Percentiles rank a stretch among this genome's conserved stretches.
Conservation (phyloP, 139 green algal species). For the Pycnococcus provasolii region DNA sequence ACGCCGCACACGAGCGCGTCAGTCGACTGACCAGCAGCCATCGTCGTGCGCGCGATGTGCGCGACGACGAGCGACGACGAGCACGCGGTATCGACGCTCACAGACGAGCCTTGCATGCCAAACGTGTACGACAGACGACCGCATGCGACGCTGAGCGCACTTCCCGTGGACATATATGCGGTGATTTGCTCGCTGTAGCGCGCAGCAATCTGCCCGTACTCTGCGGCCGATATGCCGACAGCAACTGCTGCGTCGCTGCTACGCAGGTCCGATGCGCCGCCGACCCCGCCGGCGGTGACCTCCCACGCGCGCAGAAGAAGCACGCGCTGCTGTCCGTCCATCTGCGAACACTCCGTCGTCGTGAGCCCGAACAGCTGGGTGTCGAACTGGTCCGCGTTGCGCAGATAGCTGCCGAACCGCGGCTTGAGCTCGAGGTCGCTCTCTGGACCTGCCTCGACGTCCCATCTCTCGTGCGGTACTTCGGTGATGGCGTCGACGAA, state of each 20-base stretch:
- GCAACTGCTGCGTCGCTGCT: background rate
- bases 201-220: conserved; percentile 11
- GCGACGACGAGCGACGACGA: conserved; percentile 59
- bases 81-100: conserved; percentile 74
- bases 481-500: conserved; percentile 30
- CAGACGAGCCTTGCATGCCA: conserved; percentile 40
- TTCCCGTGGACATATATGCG: conserved; percentile 10
- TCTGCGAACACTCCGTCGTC: background rate
- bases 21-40: background rate
- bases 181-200: background rate
- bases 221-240: conserved; percentile 22
- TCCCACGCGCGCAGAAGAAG: conserved; percentile 5
- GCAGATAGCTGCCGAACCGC: conserved; percentile 57
- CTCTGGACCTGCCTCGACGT: conserved; percentile 35
- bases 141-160: conserved; percentile 43
- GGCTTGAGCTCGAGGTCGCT: conserved; percentile 16
- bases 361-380: background rate
- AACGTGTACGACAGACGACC: conserved; percentile 63
- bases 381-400: conserved; percentile 54
- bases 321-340: conserved; percentile 29
- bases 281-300: background rate
- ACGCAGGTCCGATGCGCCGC: background rate
- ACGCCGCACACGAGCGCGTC: conserved; percentile 35
- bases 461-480: conserved; percentile 45
- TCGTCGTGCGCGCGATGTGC: conserved; percentile 39